A percentile compares a stretch with the other conserved stretches of the same genome.
phyloP scores from a whole-genome alignment of 1,284 basidiomycete species.

The Heterobasidion annosum region DNA sequence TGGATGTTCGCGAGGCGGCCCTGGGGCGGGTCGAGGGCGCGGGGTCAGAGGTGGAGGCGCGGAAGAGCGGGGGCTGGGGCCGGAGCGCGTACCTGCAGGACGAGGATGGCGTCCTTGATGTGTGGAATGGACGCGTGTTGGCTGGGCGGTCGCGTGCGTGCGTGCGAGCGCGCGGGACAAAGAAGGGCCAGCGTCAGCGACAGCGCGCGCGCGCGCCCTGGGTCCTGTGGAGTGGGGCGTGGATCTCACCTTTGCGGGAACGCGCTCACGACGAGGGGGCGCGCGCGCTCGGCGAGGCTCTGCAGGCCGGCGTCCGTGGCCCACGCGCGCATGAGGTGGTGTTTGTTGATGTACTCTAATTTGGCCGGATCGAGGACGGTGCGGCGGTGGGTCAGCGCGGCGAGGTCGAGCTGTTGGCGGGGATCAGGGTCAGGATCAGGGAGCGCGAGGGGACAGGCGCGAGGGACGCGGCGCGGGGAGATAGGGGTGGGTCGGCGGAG shows the following conservation, averaged over 20 bases:
- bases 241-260: constrained; percentile 33
- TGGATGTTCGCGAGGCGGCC: constrained; percentile 61
- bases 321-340: constrained; percentile 51
- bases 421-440: not conserved
- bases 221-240: not conserved
- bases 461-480: not conserved
- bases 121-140: constrained; percentile 41
- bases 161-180: not conserved
- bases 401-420: constrained; percentile 54
- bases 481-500: not conserved
- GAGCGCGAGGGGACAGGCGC: not conserved
- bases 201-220: not conserved
- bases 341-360: constrained; percentile 71
- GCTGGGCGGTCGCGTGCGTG: constrained; percentile 18
- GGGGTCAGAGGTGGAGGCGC: not conserved
- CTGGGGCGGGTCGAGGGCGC: constrained; percentile 23
- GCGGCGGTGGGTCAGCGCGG: constrained; percentile 65
- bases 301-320: constrained; percentile 34
- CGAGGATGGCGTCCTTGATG: constrained; percentile 46
- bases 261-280: constrained; percentile 34
- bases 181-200: not conserved
- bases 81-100: constrained; percentile 37
- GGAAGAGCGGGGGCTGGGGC: not conserved
- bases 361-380: constrained; percentile 65
- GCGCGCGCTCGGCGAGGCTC: constrained; percentile 38